phyloP scores from a whole-genome alignment of 768 basidiomycete genomes.

The Amanita muscaria region DNA sequence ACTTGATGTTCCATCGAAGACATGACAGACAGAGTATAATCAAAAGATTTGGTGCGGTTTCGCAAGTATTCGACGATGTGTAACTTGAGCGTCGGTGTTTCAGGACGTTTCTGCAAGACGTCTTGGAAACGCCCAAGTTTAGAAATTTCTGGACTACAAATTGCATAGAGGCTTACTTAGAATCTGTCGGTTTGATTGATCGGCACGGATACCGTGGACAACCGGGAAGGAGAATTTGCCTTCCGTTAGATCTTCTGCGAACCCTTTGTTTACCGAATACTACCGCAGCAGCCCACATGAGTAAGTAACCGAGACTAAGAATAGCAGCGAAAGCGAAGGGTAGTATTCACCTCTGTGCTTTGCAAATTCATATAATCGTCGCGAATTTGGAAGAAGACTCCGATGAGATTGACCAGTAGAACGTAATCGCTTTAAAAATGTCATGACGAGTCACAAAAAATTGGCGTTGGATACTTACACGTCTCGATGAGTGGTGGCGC shows the following conservation, averaged over 20 bases:
- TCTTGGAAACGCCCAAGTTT: slow-evolving; percentile 46
- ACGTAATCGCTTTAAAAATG: slow-evolving; percentile 94
- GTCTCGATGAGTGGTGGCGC: slow-evolving; percentile 49
- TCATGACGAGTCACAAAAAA: not conserved
- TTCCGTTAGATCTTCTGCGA: slow-evolving; percentile 90
- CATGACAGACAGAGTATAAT: slow-evolving; percentile 73
- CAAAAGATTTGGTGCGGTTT: slow-evolving; percentile 73
- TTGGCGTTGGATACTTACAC: slow-evolving; percentile 34
- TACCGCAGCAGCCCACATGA: slow-evolving; percentile 22
- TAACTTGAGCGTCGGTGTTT: slow-evolving; percentile 69
- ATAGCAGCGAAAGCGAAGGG: slow-evolving; percentile 12
- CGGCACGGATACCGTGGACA: slow-evolving; percentile 82
- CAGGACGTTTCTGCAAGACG: slow-evolving; percentile 82
- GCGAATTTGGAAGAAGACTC: slow-evolving; percentile 92
- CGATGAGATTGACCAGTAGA: slow-evolving; percentile 87
- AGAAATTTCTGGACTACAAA: not conserved
- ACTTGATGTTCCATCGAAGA: slow-evolving; percentile 59
- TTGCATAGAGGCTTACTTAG: slow-evolving; percentile 49
- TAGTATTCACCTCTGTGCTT: slow-evolving; percentile 76
- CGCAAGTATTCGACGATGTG: slow-evolving; percentile 76
- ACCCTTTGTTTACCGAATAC: slow-evolving; percentile 82
- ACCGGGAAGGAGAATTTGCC: slow-evolving; percentile 98
- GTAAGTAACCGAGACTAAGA: not conserved
- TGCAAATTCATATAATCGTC: no score
- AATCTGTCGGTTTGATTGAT: slow-evolving; percentile 68